These are phyloP conservation scores for Neonectria coccinea DNA, from an alignment of 2,329 filamentous ascomycete species.

Conservation along the genomic window DNA sequence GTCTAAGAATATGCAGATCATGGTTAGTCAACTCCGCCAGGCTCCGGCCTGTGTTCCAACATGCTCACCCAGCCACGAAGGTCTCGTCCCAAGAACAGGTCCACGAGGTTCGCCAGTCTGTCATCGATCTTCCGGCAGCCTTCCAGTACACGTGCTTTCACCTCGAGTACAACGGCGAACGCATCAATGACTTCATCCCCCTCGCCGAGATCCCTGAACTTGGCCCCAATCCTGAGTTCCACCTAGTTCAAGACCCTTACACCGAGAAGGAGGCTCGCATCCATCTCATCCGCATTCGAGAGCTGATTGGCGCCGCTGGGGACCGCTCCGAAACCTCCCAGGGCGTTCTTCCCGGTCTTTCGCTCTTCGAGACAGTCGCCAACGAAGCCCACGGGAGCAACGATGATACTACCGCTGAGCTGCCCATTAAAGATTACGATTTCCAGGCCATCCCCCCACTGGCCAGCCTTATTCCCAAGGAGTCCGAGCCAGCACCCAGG, in stretches of 20 bases:
- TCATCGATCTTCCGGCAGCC: conserved; percentile 91
- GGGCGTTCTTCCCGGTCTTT: conserved; percentile 85
- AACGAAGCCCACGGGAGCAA: conserved; percentile 57
- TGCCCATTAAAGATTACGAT: conserved; percentile 76
- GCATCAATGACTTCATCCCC: conserved; percentile 95
- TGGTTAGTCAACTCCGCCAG: conserved; percentile 67
- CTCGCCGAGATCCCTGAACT: conserved; percentile 89
- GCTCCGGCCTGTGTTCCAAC: background rate
- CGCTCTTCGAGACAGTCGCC: conserved; percentile 85
- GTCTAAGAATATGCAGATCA: conserved; percentile 83
- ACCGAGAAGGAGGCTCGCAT: conserved; percentile 98
- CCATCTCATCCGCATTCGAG: conserved; percentile 89
- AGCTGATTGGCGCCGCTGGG: conserved; percentile 92
- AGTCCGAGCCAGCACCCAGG: conserved; percentile 79
- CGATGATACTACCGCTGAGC: conserved; percentile 48
- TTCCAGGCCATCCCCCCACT: conserved; percentile 77
- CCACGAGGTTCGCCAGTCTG: conserved; percentile 95
- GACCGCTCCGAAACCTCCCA: conserved; percentile 89
- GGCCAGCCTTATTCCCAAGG: conserved; percentile 76
- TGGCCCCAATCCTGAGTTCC: conserved; percentile 79
- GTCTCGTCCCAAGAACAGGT: conserved; percentile 95
- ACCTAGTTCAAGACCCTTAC: conserved; percentile 92
- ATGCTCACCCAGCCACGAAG: conserved; percentile 57
- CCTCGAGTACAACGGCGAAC: conserved; percentile 87
- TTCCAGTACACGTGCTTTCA: conserved; percentile 99